Percentiles rank a stretch among this genome's conserved stretches.
phyloP scores from a whole-genome alignment of 2,329 filamentous ascomycete species.

The Nakataea oryzae region DNA sequence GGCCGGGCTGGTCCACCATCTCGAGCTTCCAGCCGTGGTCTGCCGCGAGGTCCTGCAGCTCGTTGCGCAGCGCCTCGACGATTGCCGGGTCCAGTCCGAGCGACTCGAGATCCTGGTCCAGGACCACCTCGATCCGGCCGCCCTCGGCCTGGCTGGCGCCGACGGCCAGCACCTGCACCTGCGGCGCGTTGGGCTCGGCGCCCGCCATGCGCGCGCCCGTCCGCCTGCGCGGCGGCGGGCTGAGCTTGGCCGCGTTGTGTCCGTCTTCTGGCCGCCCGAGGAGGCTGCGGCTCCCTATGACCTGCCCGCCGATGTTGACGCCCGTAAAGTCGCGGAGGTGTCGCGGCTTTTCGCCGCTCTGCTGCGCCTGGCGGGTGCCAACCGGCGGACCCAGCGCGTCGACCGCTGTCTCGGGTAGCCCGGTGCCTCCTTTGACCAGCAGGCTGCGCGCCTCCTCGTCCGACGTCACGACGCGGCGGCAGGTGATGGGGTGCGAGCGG shows the following conservation, averaged over 20 bases:
- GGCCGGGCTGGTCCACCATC: slow-evolving; percentile 58
- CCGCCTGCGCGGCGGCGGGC: slow-evolving; percentile 26
- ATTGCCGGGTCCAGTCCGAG: slow-evolving; percentile 56
- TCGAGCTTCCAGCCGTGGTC: slow-evolving; percentile 73
- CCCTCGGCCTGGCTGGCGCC: slow-evolving; percentile 43
- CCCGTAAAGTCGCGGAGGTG: slow-evolving; percentile 11
- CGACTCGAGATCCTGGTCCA: slow-evolving; percentile 56
- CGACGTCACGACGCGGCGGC: slow-evolving; percentile 54
- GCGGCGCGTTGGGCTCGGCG: slow-evolving; percentile 1
- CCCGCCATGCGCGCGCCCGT: slow-evolving; percentile 3
- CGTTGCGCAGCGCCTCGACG: slow-evolving; percentile 57
- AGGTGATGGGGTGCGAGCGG: slow-evolving; percentile 66
- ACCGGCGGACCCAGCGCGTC: slow-evolving; percentile 14
- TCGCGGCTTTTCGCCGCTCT: slow-evolving; percentile 8
- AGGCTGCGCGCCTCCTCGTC: slow-evolving; percentile 30
- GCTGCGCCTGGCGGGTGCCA: slow-evolving; percentile 8
- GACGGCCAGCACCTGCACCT: slow-evolving; percentile 34
- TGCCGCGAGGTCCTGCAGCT: slow-evolving; percentile 58
- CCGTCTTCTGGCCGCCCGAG: slow-evolving; percentile 37
- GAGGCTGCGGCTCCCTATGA: slow-evolving; percentile 39
- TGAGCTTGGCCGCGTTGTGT: slow-evolving; percentile 32
- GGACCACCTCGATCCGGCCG: slow-evolving; percentile 49
- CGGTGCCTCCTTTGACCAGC: slow-evolving; percentile 20
- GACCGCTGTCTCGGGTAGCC: slow-evolving; percentile 21
- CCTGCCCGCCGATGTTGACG: slow-evolving; percentile 39